Evolutionary conservation across 2,329 filamentous ascomycete species (phyloP), one percentile per base, ranked within the genome.

Genomic region (Botrytis fragariae): DNA sequence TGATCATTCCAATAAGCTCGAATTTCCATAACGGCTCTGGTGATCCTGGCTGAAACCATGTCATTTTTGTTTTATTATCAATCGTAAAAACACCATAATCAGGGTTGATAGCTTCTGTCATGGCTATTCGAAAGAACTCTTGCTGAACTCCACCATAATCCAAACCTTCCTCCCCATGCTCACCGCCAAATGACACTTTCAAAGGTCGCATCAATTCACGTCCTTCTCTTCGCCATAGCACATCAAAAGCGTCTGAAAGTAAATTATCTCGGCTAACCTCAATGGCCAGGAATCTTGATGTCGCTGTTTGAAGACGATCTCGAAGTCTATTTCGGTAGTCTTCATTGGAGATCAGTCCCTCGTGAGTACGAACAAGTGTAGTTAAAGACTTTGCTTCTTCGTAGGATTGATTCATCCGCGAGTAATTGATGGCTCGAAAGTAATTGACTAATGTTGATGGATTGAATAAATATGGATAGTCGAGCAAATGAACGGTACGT

Each of bases 131-230:
- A 83, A 99, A 98, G 81, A 97, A 98, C 76, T 99, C 96, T 81
- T 97, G 95, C 78, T 98, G 95, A 1, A 99, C 95, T 75, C 96
- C 96, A 61, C 96, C 96, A 67, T 95, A 94, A 81, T 99, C 96
- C 48, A 97, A 89, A 0, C 96, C 96, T 81, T 97, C 91, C 81
- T 98, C 96, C 44, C 94, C 93, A 71, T 87, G 86, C 48, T 93
- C 91, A 80, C 94, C 92, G 5, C 94, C 94, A 73, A 98, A 88
- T 69, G 93, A 91, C 14, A 99, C 91, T 79, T 97, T 97, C 48
- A 99, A 84, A 1, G 96, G 96, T 39, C 94, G 89, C 79, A 95
- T 85, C 4, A 98, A 84, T 82, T 98, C 94, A 51, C 92, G 87
- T 79, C 90, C 89, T 81, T 98, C 91, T 51, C 94, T 89, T 71